Conservation (phyloP, 768 basidiomycete genomes). For the Cystofilobasidium ferigula region DNA sequence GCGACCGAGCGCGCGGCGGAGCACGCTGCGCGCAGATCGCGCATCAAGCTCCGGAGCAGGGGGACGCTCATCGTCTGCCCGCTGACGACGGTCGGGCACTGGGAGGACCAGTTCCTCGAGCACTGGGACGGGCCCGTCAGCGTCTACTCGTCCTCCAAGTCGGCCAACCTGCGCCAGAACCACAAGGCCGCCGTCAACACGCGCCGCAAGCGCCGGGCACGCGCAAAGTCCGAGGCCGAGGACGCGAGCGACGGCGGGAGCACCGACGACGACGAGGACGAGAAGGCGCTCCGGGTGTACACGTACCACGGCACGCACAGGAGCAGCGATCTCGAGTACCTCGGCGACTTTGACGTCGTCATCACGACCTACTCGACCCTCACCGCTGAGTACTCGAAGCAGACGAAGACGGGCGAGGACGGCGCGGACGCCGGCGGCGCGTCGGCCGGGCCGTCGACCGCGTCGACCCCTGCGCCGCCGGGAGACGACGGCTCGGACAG, state of each 20-base stretch:
- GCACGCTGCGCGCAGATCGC: conserved; percentile 30
- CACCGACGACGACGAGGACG: conserved; percentile 10
- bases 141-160: conserved; percentile 53
- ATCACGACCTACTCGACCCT: conserved; percentile 95
- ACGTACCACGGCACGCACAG: conserved; percentile 90
- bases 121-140: conserved; percentile 85
- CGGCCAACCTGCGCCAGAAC: too few species aligned
- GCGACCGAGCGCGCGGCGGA: conserved; percentile 68
- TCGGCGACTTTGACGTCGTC: conserved; percentile 91
- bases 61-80: conserved; percentile 96
- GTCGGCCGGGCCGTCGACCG: conserved; percentile 55
- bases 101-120: conserved; percentile 97
- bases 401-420: conserved; percentile 53
- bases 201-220: not conserved
- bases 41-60: conserved; percentile 49
- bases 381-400: conserved; percentile 87
- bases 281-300: conserved; percentile 49
- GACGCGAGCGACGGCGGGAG: not conserved
- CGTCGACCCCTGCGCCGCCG: conserved; percentile 52
- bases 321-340: conserved; percentile 67
- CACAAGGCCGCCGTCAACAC: not conserved
- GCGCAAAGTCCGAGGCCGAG: not conserved
- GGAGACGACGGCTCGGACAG: conserved; percentile 28
- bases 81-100: conserved; percentile 89
- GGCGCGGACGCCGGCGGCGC: conserved; percentile 39